phyloP scores from a whole-genome alignment of 345 rosid genomes.

The Hibiscus syriacus region DNA sequence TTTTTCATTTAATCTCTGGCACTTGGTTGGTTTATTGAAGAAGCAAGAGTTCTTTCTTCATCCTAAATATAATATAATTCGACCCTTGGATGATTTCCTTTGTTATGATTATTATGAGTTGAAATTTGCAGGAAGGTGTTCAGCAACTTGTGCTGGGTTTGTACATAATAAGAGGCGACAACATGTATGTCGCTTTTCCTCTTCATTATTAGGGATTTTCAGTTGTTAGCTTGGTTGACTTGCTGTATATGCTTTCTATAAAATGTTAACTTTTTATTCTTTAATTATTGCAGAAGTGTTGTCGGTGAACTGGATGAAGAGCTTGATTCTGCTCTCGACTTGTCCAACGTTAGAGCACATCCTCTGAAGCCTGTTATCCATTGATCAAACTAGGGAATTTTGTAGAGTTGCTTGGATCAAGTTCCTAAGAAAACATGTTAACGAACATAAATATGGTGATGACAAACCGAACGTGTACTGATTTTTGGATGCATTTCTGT shows the following conservation, averaged over 20 bases:
- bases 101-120: neutral
- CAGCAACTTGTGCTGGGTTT: too few species aligned
- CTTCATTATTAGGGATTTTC: neutral
- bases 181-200: conserved; percentile 48
- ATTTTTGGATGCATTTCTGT: too few species aligned
- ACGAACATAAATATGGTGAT: neutral
- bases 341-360: conserved; percentile 84
- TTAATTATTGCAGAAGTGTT: conserved; percentile 55
- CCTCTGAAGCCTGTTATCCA: conserved; percentile 90
- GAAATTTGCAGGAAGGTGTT: conserved; percentile 33
- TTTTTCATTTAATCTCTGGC: neutral
- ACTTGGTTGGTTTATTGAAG: neutral
- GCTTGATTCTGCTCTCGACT: conserved; percentile 63
- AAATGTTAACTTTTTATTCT: neutral
- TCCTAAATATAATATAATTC: neutral
- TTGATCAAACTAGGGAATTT: conserved; percentile 20
- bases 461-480: neutral
- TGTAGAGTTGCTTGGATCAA: neutral
- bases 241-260: neutral
- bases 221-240: neutral
- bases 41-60: neutral
- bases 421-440: neutral
- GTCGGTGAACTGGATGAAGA: too few species aligned
- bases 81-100: neutral
- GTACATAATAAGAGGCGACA: too few species aligned